These are phyloP conservation scores for Mangifera indica DNA, from an alignment of 345 rosid genomes.

Conservation along the genomic window DNA sequence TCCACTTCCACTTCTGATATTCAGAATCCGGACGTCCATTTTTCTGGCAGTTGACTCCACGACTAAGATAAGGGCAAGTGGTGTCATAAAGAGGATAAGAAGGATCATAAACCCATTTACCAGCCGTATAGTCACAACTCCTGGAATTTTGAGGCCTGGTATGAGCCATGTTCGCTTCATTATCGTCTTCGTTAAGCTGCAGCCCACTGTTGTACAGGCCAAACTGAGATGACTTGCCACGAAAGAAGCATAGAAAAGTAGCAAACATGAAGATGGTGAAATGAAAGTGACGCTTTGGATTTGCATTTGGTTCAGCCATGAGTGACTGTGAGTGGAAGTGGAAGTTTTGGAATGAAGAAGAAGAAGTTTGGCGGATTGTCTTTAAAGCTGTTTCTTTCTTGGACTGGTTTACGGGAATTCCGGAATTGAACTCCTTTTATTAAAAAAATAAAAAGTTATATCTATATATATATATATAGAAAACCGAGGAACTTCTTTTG, in stretches of 20 bases:
- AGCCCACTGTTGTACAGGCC: slow-evolving; percentile 19
- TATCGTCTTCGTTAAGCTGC: slow-evolving; percentile 38
- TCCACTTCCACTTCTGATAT: slow-evolving; percentile 93
- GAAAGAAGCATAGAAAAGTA: slow-evolving; percentile 14
- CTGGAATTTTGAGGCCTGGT: slow-evolving; percentile 30
- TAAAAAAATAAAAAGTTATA: too few species aligned
- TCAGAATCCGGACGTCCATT: slow-evolving; percentile 93
- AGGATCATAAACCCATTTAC: slow-evolving; percentile 75
- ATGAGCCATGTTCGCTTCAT: slow-evolving; percentile 39
- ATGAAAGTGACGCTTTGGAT: slow-evolving; percentile 16
- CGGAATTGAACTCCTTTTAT: too few species aligned
- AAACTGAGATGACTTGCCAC: slow-evolving; percentile 37
- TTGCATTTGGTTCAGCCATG: slow-evolving; percentile 26
- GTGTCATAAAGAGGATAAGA: slow-evolving; percentile 85
- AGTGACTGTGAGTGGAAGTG: not conserved
- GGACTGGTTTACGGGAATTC: too few species aligned
- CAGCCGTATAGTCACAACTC: slow-evolving; percentile 61
- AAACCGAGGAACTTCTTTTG: too few species aligned
- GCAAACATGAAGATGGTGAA: slow-evolving; percentile 5
- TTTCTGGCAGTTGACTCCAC: slow-evolving; percentile 70
- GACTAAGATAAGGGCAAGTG: slow-evolving; percentile 74
- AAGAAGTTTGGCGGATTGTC: not conserved
- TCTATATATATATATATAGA: too few species aligned
- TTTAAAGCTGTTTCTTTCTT: not conserved
- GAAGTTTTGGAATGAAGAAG: not conserved